Evolutionary conservation across 2,329 filamentous ascomycete genomes (phyloP).

Genomic region (Ceratocystis diversiconidia): DNA sequence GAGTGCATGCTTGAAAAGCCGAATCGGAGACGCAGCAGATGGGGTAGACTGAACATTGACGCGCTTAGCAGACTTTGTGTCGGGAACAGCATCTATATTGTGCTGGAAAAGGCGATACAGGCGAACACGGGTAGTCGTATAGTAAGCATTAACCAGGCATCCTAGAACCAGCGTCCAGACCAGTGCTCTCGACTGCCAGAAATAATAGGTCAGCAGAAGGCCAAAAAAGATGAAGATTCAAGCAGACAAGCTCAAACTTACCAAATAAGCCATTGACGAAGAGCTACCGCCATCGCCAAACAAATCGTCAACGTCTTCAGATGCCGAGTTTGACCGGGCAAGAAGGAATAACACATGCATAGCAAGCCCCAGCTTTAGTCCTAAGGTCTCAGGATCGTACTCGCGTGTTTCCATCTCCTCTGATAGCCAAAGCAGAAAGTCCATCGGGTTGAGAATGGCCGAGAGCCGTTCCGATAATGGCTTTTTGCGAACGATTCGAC

Average conservation of each 20-base stretch:
- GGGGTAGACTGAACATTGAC: slow-evolving; percentile 81
- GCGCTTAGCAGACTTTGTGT: slow-evolving; percentile 73
- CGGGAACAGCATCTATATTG: slow-evolving; percentile 58
- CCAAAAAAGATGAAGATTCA: slow-evolving; percentile 11
- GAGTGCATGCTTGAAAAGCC: slow-evolving; percentile 55
- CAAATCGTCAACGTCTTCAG: slow-evolving; percentile 56
- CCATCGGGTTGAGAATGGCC: slow-evolving; percentile 69
- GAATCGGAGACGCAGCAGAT: slow-evolving; percentile 60
- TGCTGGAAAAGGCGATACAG: slow-evolving; percentile 86
- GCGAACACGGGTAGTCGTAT: slow-evolving; percentile 67
- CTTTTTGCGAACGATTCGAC: slow-evolving; percentile 67
- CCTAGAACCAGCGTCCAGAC: slow-evolving; percentile 54
- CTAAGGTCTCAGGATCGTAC: slow-evolving; percentile 71
- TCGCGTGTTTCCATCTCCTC: slow-evolving; percentile 86
- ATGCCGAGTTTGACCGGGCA: slow-evolving; percentile 59
- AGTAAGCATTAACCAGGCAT: slow-evolving; percentile 63
- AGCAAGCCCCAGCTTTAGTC: slow-evolving; percentile 57
- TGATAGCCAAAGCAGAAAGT: slow-evolving; percentile 79
- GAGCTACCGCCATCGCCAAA: slow-evolving; percentile 58
- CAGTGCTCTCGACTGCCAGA: slow-evolving; percentile 31
- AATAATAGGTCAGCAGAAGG: background rate
- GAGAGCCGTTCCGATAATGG: slow-evolving; percentile 70
- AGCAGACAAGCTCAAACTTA: slow-evolving; percentile 32
- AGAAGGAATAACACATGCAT: slow-evolving; percentile 72
- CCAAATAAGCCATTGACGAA: slow-evolving; percentile 48